Base-by-base conservation (phyloP, 257 asterid genomes). In the Linaria vulgaris region DNA sequence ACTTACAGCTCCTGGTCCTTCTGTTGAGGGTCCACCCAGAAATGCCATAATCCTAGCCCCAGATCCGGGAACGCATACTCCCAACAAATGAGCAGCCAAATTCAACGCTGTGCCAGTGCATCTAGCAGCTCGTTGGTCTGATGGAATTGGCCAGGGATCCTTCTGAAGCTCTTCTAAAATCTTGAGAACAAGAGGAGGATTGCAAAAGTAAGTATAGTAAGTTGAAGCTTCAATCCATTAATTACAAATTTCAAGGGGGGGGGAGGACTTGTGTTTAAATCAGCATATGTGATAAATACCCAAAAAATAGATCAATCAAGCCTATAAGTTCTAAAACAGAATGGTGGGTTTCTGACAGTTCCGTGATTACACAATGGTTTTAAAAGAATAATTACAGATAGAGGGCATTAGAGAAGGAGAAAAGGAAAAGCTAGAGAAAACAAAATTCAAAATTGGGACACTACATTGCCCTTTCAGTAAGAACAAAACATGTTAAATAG, bases 31-130 rank as follows among this genome's bases (percentile, higher is more conserved):
- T 66, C 98, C 98, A 51, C 99, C 99, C 68, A 92, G 77, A 74
- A 89, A 87, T 17, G 97, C 94, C 95, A 87, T 81, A 65, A 92
- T 87, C 79, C 97, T 87, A 74, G 99, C 99, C 69, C 97, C 97
- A 44, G 85, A 82, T 69, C 99, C 97, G 11, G 99, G 96, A 63
- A 92, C 96, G 69, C 99, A 92, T 57, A 83, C 76, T 78, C 97
- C 99, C 86, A 87, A 71, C 79, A 89, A 74, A 79, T 89, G 96
- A 73, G 97, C 91, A 72, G 99, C 97, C 77, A 92, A 75, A 72
- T 86, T 82, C 79, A 92, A 76, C 53, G 99, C 97, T 39, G 96
- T 78, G 61, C 97, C 99, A 51, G 97, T 87, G 76, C 97, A 89
- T 76, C 99, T 81, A 67, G 95, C 82, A 52, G 94, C 84, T 56